phyloP scores from a whole-genome alignment of 2,329 filamentous ascomycete genomes.

The Zymoseptoria ardabiliae region DNA sequence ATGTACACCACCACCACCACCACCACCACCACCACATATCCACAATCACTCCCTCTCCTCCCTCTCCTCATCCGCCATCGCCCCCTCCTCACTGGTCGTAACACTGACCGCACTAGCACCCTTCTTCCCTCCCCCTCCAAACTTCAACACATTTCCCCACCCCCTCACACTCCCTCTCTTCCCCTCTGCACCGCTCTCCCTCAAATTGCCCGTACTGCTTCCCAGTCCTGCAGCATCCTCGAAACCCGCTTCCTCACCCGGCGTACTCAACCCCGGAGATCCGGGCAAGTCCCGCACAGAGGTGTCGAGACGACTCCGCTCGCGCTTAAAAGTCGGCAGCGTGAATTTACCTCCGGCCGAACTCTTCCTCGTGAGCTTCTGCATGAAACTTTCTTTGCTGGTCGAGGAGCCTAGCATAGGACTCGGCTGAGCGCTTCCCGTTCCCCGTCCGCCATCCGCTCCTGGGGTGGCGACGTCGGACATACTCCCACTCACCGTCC shows the following conservation, averaged over 20 bases:
- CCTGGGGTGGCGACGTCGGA: constrained; percentile 31
- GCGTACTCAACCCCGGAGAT: not conserved
- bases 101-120: constrained; percentile 39
- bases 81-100: constrained; percentile 37
- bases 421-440: constrained; percentile 13
- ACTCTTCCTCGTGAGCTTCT: constrained; percentile 43
- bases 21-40: not conserved
- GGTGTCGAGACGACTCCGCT: constrained; percentile 30
- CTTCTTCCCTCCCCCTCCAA: constrained; percentile 28
- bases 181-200: constrained; percentile 32
- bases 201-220: constrained; percentile 31
- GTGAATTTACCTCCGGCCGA: constrained; percentile 38
- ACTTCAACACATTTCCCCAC: constrained; percentile 40
- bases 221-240: constrained; percentile 20
- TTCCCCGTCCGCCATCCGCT: not conserved
- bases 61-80: constrained; percentile 9
- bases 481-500: constrained; percentile 31
- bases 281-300: not conserved
- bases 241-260: constrained; percentile 32
- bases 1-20: not conserved
- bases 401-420: constrained; percentile 27
- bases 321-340: constrained; percentile 31
- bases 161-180: constrained; percentile 33
- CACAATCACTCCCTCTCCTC: not conserved
- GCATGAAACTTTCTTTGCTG: constrained; percentile 43